Evolutionary conservation across 495 filamentous ascomycete species (phyloP).

Genomic region (Terfezia claveryi): DNA sequence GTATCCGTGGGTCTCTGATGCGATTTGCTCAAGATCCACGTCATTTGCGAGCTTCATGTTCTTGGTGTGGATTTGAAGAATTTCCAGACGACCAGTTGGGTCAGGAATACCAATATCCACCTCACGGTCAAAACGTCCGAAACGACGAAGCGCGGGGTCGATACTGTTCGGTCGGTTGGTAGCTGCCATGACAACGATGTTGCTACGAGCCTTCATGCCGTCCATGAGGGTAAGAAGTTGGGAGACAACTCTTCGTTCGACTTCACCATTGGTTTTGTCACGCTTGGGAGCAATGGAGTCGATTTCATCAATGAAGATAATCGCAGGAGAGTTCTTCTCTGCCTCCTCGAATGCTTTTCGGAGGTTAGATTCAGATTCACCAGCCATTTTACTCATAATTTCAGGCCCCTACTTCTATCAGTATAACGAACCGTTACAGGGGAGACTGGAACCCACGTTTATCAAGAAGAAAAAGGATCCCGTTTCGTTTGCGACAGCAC

Average conservation of each 20-base stretch:
- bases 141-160: conserved; percentile 88
- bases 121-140: conserved; percentile 95
- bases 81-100: conserved; percentile 95
- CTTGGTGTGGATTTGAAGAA: conserved; percentile 97
- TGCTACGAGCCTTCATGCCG: conserved; percentile 96
- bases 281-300: conserved; percentile 97
- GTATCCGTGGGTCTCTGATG: conserved; percentile 94
- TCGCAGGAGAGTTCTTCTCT: conserved; percentile 96
- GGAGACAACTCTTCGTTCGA: conserved; percentile 94
- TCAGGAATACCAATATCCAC: conserved; percentile 96
- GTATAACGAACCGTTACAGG: background rate
- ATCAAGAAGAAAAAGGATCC: conserved; percentile 99
- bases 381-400: conserved; percentile 99
- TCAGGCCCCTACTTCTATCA: conserved; percentile 32
- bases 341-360: conserved; percentile 97
- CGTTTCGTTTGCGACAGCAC: conserved; percentile 95
- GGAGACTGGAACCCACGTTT: conserved; percentile 35
- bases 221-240: conserved; percentile 97
- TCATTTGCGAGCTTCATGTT: conserved; percentile 99
- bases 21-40: conserved; percentile 90
- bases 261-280: conserved; percentile 98
- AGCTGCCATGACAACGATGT: conserved; percentile 96
- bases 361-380: conserved; percentile 93
- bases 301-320: conserved; percentile 99
- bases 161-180: conserved; percentile 97